Evolutionary conservation across 192 early-diverging fungal genomes (phyloP).

Genomic region (Phycomyces blakesleeanus): DNA sequence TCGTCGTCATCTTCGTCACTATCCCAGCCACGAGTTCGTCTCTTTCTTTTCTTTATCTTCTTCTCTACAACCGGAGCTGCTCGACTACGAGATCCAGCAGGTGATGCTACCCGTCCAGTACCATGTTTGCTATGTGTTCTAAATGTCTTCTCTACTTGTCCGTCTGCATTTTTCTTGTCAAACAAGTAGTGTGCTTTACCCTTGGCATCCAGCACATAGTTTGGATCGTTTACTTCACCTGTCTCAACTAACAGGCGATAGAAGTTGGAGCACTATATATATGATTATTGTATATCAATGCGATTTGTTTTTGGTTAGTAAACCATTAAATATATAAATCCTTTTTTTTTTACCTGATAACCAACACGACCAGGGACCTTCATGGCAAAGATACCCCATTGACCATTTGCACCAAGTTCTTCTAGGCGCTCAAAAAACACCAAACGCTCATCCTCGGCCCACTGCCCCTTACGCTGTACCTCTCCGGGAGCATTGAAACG

Average conservation of each 20-base stretch:
- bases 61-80: slow-evolving; percentile 40
- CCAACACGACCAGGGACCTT: slow-evolving; percentile 93
- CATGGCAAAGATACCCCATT: slow-evolving; percentile 98
- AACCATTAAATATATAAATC: too few species aligned
- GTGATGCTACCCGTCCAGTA: slow-evolving; percentile 29
- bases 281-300: too few species aligned
- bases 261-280: slow-evolving; percentile 86
- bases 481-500: slow-evolving; percentile 96
- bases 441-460: slow-evolving; percentile 84
- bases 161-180: slow-evolving; percentile 80
- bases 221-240: slow-evolving; percentile 83
- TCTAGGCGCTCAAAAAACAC: slow-evolving; percentile 80
- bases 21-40: slow-evolving; percentile 38
- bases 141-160: slow-evolving; percentile 75
- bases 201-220: slow-evolving; percentile 88
- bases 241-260: slow-evolving; percentile 88
- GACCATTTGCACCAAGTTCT: slow-evolving; percentile 90
- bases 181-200: slow-evolving; percentile 91
- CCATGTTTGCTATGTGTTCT: slow-evolving; percentile 70
- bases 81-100: slow-evolving; percentile 26
- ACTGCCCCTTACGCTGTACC: slow-evolving; percentile 87
- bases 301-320: too few species aligned
- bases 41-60: slow-evolving; percentile 43
- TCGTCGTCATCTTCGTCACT: slow-evolving; percentile 55
- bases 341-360: slow-evolving; percentile 90